Percentiles rank a stretch among this genome's conserved stretches.
Conservation (phyloP, 441 rosid genomes). For the Brassica hybrid region DNA sequence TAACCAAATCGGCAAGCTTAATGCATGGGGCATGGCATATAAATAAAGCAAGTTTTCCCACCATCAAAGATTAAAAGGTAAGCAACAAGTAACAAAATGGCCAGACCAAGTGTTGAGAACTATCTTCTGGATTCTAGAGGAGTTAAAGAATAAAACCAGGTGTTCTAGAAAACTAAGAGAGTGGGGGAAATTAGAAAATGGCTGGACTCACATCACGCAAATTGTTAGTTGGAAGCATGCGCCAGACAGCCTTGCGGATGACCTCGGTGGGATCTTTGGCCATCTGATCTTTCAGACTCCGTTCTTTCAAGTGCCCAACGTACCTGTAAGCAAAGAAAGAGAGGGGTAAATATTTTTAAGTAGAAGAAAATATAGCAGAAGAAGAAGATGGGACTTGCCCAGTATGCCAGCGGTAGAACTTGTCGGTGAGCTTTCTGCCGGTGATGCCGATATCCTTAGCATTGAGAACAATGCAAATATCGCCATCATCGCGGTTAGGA, state of each 20-base stretch:
- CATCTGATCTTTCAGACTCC: slow-evolving; percentile 92
- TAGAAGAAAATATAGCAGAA: background rate
- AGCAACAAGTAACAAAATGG: background rate
- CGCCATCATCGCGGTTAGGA: slow-evolving; percentile 95
- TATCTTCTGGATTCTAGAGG: background rate
- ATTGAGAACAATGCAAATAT: slow-evolving; percentile 95
- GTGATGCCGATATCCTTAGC: slow-evolving; percentile 89
- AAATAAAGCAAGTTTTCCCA: background rate
- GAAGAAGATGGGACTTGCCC: slow-evolving; percentile 47
- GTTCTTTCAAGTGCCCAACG: slow-evolving; percentile 96
- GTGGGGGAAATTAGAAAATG: background rate
- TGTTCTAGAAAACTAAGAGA: background rate
- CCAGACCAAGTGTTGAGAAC: slow-evolving; percentile 1
- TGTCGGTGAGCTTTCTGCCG: slow-evolving; percentile 93
- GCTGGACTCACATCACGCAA: slow-evolving; percentile 71
- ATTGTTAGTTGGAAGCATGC: slow-evolving; percentile 98
- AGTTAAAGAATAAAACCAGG: background rate
- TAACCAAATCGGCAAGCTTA: background rate
- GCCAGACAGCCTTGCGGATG: slow-evolving; percentile 94
- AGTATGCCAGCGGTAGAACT: slow-evolving; percentile 93
- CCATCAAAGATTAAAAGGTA: slow-evolving; percentile 16
- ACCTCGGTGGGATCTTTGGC: slow-evolving; percentile 97
- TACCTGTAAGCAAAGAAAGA: slow-evolving; percentile 51
- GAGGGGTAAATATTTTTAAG: slow-evolving; percentile 46
- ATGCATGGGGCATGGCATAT: background rate